These are phyloP conservation scores for Rhizophora apiculata DNA, from an alignment of 345 rosid species.

Conservation along the genomic window DNA sequence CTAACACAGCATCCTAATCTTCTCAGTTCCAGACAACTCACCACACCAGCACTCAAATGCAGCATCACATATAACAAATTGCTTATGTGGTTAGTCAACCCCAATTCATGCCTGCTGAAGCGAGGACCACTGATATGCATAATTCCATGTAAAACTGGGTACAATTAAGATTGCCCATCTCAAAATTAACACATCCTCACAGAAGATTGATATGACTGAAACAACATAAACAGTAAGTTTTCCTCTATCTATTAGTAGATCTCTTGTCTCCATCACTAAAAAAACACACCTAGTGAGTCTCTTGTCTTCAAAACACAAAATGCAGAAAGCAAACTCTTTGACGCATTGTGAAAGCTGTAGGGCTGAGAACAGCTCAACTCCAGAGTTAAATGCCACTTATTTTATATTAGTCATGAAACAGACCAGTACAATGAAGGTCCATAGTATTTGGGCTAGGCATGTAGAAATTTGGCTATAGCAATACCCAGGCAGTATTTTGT, in stretches of 20 bases:
- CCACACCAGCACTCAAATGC: background rate
- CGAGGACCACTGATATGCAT: background rate
- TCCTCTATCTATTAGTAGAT: too few relatives aligned
- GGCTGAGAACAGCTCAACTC: background rate
- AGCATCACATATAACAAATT: background rate
- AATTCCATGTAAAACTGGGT: background rate
- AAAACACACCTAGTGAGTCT: too few relatives aligned
- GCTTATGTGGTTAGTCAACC: background rate
- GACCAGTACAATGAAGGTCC: too few relatives aligned
- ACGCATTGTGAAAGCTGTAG: background rate
- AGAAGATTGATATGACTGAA: background rate
- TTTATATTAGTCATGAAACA: too few relatives aligned
- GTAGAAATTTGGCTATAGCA: background rate
- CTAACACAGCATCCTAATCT: background rate
- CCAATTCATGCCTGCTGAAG: background rate
- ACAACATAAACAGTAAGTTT: background rate
- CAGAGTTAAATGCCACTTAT: background rate
- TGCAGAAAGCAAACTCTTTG: background rate
- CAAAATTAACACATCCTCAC: background rate
- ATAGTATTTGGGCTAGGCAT: background rate
- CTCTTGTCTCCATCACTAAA: too few relatives aligned
- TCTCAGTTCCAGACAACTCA: background rate
- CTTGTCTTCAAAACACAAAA: too few relatives aligned
- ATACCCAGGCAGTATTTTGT: background rate
- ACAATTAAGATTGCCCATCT: slow-evolving; percentile 1